Base-by-base conservation (phyloP, 495 filamentous ascomycete species). In the Aspergillus saccharolyticus region DNA sequence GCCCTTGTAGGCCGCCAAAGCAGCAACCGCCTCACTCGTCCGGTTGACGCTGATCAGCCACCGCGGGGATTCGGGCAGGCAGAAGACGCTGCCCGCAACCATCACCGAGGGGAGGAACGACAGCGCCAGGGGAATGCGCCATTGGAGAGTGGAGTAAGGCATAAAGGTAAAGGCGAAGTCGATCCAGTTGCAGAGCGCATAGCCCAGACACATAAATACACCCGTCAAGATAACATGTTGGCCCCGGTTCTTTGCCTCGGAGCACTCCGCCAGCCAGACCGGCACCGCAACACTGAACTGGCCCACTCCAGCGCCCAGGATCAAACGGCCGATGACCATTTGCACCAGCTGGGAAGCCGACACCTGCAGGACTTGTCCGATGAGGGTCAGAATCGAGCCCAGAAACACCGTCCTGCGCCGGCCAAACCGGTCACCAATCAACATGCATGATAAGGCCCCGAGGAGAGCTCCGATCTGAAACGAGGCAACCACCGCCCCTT, bases 151-250 rank as follows among this genome's bases (percentile, higher is more conserved):
- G 0, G 77, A 75, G 19, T 61, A 53, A 5, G 53, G 47, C 0
- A 73, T 61, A 49, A 73, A 76, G 61, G 61, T 78, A 15, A 76
- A 54, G 18, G 74, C 79, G 54, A 80, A 88, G 60, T 83, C 81
- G n/a, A 88, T 76, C 84, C 84, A 88, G 57, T 85, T 85, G 15
- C 80, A 83, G 15, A 86, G 74, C 1, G 81, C 77, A 33, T 85
- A 82, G 44, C 83, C 85, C 48, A 84, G 75, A 56, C 81, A 84
- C 61, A 80, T 81, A 64, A 70, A 80, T 14, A 79, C 67, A 12
- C 78, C 75, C 33, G 78, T 74, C 3, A 76, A 63, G 19, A 81
- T 65, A 25, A 82, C 78, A 57, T 74, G 67, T 42, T 71, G 68
- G 2, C 78, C 78, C 28, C 80, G 76, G 53, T 67, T 60, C 22